Evolutionary conservation across 2,329 filamentous ascomycete genomes (phyloP), one percentile per base, ranked within the genome.

Genomic region (Ascochyta pisi): DNA sequence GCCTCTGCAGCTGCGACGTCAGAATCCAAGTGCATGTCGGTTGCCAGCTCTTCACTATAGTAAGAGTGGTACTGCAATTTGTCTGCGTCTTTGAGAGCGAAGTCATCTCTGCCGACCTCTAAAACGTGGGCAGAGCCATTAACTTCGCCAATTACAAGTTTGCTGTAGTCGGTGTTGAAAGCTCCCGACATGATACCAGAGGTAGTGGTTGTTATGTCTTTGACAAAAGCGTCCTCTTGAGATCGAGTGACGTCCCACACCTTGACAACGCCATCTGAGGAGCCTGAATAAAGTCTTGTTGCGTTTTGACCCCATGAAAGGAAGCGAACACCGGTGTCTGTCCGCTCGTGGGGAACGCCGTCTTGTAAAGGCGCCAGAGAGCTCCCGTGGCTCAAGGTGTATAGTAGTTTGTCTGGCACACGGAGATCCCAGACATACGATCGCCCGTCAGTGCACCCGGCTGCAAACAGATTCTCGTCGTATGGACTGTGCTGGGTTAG

Each of bases 391-490:
- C 63, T 60, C 2, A 88, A 72, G 8, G 67, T 70, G 53, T 84
- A 82, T 0, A 87, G 66, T 9, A 81, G 74, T 15, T 68, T 58
- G 33, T 79, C 72, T 0, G 77, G 75, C 13, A 73, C 73, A 1
- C 86, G 82, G 26, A 77, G 68, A 65, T 88, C 86, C 84, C 85
- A 88, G 5, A 88, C 76, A 67, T 87, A 87, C 0, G 83, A 82
- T 27, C 76, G 76, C 2, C 85, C 84, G 67, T 86, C 79, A 0
- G 86, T 88, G 58, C 85, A 86, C 10, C 84, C 84, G 12, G 83
- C 84, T 7, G 84, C 82, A 12, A 87, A 73, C 50, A 86, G 76
- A 34, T 80, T 78, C 1, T 81, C 74, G 48, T 82, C 77, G 49
- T 79, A 68, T 0, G 80, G 80, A 52, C 76, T 77, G 52, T 66